Evolutionary conservation across 1,139 yeast species (phyloP).

Genomic region (Diutina mesorugosa): DNA sequence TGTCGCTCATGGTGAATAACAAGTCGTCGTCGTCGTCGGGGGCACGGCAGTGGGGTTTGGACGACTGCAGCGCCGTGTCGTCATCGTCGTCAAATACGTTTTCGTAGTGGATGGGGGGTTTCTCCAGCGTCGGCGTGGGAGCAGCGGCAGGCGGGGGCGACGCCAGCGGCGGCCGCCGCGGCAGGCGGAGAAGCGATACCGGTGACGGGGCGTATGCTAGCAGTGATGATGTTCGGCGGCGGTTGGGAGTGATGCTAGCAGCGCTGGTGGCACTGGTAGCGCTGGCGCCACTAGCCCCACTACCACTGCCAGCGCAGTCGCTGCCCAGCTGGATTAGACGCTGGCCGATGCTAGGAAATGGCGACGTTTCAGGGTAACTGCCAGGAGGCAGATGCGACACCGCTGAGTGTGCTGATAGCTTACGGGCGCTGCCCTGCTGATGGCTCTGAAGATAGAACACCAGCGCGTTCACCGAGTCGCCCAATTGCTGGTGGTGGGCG

Average conservation of each 20-base stretch:
- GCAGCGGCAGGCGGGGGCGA: background rate
- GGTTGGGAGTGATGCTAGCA: too few relatives aligned
- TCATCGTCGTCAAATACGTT: conserved; percentile 43
- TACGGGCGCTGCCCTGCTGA: conserved; percentile 11
- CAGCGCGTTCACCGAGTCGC: conserved; percentile 40
- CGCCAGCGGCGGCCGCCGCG: background rate
- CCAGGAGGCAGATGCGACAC: conserved; percentile 18
- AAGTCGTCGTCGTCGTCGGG: conserved; percentile 71
- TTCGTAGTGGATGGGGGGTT: conserved; percentile 26
- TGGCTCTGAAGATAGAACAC: conserved; percentile 14
- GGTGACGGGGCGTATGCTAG: background rate
- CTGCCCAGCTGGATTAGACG: conserved; percentile 15
- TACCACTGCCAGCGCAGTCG: conserved; percentile 8
- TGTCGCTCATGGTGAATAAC: conserved; percentile 83
- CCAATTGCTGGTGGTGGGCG: conserved; percentile 31
- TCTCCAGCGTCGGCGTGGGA: conserved; percentile 9
- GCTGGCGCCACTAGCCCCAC: background rate
- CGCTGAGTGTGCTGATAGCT: conserved; percentile 19
- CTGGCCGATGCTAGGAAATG: conserved; percentile 30
- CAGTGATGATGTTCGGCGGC: too few relatives aligned
- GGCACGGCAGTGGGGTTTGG: conserved; percentile 3
- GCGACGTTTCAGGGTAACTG: conserved; percentile 23
- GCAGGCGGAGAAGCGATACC: conserved; percentile 7
- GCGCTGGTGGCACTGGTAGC: too few relatives aligned
- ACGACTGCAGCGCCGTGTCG: conserved; percentile 9